Conservation (phyloP, 1,284 basidiomycete species). For the Lignosus rhinocerotis region DNA sequence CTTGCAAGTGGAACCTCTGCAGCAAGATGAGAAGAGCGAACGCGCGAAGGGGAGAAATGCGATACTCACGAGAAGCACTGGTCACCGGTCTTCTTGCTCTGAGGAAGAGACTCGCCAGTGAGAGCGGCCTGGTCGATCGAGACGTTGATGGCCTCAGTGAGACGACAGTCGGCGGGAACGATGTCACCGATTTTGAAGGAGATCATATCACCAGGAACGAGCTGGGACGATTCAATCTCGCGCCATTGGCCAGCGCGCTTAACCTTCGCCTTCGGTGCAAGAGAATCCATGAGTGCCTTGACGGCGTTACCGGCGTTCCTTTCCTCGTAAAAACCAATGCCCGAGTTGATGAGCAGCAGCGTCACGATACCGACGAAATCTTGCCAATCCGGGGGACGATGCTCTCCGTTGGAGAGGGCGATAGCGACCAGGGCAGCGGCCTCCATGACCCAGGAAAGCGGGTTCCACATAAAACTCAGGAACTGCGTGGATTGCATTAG, state of each 20-base stretch:
- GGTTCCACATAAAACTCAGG: slow-evolving; percentile 98
- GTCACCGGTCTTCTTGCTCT: slow-evolving; percentile 88
- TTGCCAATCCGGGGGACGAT: slow-evolving; percentile 89
- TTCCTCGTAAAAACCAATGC: slow-evolving; percentile 98
- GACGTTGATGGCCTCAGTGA: slow-evolving; percentile 93
- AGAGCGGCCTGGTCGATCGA: slow-evolving; percentile 97
- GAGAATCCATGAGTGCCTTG: slow-evolving; percentile 98
- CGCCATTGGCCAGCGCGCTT: slow-evolving; percentile 82
- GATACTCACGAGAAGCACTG: slow-evolving; percentile 90
- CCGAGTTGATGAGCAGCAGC: slow-evolving; percentile 91
- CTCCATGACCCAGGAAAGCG: slow-evolving; percentile 99
- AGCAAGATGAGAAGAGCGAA: slow-evolving; percentile 16
- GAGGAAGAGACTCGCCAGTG: slow-evolving; percentile 93
- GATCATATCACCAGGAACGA: slow-evolving; percentile 94
- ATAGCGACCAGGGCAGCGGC: slow-evolving; percentile 96
- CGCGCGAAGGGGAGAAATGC: background rate
- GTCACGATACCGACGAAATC: slow-evolving; percentile 97
- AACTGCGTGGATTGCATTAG: slow-evolving; percentile 60
- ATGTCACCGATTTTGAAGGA: slow-evolving; percentile 98
- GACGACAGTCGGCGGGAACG: slow-evolving; percentile 93
- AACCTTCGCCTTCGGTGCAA: slow-evolving; percentile 95
- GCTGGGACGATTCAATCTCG: slow-evolving; percentile 85
- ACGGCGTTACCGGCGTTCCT: slow-evolving; percentile 96
- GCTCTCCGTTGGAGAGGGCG: slow-evolving; percentile 91
- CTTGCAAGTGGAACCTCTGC: slow-evolving; percentile 92